Percentiles rank a stretch among this genome's conserved stretches.
phyloP scores from a whole-genome alignment of 495 filamentous ascomycete genomes.

The Talaromyces thailandensis region DNA sequence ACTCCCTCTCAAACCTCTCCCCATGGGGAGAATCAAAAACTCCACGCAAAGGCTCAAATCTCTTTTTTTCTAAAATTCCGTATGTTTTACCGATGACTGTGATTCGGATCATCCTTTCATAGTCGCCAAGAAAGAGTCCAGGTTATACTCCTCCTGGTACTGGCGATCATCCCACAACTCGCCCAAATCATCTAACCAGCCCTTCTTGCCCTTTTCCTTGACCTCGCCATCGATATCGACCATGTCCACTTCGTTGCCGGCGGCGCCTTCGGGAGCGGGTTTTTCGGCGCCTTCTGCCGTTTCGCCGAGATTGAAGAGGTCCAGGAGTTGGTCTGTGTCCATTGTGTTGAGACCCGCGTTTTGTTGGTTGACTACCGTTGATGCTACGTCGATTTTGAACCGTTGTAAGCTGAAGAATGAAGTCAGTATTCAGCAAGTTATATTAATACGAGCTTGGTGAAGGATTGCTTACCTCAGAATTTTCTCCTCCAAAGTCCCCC shows the following conservation, averaged over 20 bases:
- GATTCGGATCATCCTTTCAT: slow-evolving; percentile 55
- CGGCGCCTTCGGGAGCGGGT: slow-evolving; percentile 33
- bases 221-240: slow-evolving; percentile 90
- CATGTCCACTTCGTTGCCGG: slow-evolving; percentile 76
- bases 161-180: slow-evolving; percentile 94
- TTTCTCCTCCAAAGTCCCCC: slow-evolving; percentile 97
- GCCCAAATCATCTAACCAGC: slow-evolving; percentile 85
- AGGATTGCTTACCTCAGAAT: slow-evolving; percentile 65
- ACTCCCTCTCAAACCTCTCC: neutral
- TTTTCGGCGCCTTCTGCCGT: slow-evolving; percentile 60
- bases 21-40: neutral
- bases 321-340: slow-evolving; percentile 96
- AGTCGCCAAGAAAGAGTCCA: slow-evolving; percentile 82
- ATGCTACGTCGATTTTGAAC: slow-evolving; percentile 98
- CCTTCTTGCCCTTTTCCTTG: slow-evolving; percentile 92
- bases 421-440: neutral
- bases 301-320: slow-evolving; percentile 89
- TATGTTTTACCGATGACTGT: neutral
- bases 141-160: slow-evolving; percentile 94
- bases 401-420: slow-evolving; percentile 68
- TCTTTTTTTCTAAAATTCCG: neutral
- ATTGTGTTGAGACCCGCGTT: slow-evolving; percentile 91
- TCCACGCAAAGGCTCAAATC: neutral
- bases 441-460: neutral
- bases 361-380: slow-evolving; percentile 97